These are phyloP conservation scores for Prunus davidiana DNA, from an alignment of 306 rosid species.

Conservation along the genomic window DNA sequence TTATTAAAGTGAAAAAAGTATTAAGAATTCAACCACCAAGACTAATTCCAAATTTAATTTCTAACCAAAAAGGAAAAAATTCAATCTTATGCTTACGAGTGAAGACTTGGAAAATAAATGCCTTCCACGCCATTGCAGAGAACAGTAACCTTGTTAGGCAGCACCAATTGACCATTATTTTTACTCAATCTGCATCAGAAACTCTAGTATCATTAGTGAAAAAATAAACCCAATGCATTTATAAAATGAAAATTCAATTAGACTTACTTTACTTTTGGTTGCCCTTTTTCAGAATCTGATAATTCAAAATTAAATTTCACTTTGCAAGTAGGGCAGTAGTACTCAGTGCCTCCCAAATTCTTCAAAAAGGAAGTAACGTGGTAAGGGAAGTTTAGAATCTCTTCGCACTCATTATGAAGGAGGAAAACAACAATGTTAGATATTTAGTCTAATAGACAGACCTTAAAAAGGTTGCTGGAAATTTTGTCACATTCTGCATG, in stretches of 20 bases:
- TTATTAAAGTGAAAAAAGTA: background rate
- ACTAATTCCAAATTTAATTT: background rate
- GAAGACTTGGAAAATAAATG: conserved; percentile 95
- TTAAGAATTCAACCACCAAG: conserved; percentile 4
- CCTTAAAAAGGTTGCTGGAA: conserved; percentile 81
- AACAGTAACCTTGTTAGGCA: conserved; percentile 83
- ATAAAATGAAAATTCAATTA: background rate
- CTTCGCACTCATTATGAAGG: conserved; percentile 18
- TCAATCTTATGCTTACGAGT: conserved; percentile 58
- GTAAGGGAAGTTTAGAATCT: conserved; percentile 35
- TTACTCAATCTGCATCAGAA: conserved; percentile 52
- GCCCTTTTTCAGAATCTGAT: conserved; percentile 85
- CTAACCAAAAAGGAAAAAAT: background rate
- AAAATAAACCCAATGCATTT: background rate
- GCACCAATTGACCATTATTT: conserved; percentile 51
- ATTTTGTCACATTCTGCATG: conserved; percentile 95
- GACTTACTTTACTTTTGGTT: conserved; percentile 79
- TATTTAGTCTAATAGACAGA: conserved; percentile 29
- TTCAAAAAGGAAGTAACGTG: conserved; percentile 30
- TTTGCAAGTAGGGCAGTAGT: conserved; percentile 97
- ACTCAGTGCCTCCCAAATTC: conserved; percentile 92
- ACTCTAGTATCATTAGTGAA: conserved; percentile 26
- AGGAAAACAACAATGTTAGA: conserved; percentile 14
- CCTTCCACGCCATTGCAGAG: conserved; percentile 94
- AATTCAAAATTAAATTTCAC: conserved; percentile 91